Percentiles rank a stretch among this genome's conserved stretches.
Evolutionary conservation across 352 stramenopile genomes (phyloP).

Genomic region (Globisporangium alternatum): DNA sequence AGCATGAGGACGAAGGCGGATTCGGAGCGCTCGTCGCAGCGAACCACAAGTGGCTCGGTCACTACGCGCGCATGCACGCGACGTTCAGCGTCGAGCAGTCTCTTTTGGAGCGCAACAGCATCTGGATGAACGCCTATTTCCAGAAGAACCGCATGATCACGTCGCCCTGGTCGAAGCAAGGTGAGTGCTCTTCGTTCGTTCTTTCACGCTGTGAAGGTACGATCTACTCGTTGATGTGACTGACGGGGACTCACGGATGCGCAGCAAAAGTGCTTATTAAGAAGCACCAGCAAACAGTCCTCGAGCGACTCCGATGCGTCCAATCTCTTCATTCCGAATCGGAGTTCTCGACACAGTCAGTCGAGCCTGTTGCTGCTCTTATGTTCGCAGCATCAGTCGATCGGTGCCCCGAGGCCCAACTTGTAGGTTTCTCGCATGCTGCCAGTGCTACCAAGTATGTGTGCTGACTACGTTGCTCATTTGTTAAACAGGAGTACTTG

Average conservation of each 20-base stretch:
- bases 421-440: conserved; percentile 28
- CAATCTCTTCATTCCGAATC: conserved; percentile 37
- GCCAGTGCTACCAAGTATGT: not conserved
- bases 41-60: conserved; percentile 67
- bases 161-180: conserved; percentile 49
- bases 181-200: conserved; percentile 16
- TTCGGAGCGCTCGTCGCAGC: conserved; percentile 51
- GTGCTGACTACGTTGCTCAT: not conserved
- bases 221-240: not conserved
- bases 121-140: conserved; percentile 84
- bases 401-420: conserved; percentile 54
- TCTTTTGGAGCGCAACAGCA: conserved; percentile 61
- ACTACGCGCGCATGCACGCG: conserved; percentile 54
- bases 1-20: conserved; percentile 25
- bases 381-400: conserved; percentile 59
- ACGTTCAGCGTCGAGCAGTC: conserved; percentile 50
- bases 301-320: conserved; percentile 34
- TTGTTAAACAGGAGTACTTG: conserved; percentile 42
- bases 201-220: not conserved
- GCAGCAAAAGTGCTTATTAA: conserved; percentile 50
- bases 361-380: conserved; percentile 61
- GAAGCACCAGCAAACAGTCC: conserved; percentile 47
- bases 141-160: conserved; percentile 77
- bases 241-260: not conserved
- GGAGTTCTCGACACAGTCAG: conserved; percentile 43